Percentiles rank a stretch among this genome's conserved stretches.
Conservation (phyloP, 331 rosid genomes). For the Malus hybrid region DNA sequence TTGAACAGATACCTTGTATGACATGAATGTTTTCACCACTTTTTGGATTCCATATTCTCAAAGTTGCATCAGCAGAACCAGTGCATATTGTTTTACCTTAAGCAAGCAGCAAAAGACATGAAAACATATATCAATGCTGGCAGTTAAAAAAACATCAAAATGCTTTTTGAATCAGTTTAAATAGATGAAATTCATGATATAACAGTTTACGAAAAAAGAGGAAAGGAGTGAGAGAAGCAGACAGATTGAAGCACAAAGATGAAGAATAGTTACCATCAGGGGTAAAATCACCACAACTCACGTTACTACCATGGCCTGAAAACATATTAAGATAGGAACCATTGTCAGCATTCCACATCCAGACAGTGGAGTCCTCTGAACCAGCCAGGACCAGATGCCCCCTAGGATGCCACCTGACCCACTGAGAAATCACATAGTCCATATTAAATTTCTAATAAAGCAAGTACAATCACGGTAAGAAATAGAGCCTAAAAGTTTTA, state of each 20-base stretch:
- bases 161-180: neutral
- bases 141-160: neutral
- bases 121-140: neutral
- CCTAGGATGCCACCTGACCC: constrained; percentile 96
- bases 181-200: neutral
- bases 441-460: constrained; percentile 16
- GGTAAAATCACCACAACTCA: constrained; percentile 89
- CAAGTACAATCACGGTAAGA: neutral
- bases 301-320: constrained; percentile 67
- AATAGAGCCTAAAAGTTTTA: constrained; percentile 12
- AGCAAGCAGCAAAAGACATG: constrained; percentile 19
- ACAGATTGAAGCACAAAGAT: neutral
- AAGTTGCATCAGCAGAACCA: constrained; percentile 85
- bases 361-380: constrained; percentile 64
- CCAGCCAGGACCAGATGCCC: constrained; percentile 81
- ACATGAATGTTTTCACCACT: constrained; percentile 72
- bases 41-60: constrained; percentile 91
- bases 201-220: neutral
- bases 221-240: neutral
- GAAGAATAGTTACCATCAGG: constrained; percentile 75
- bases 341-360: constrained; percentile 92
- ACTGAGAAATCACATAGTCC: constrained; percentile 40
- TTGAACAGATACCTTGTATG: constrained; percentile 49
- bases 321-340: constrained; percentile 47
- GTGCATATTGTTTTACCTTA: constrained; percentile 80